Percentiles rank a stretch among this genome's conserved stretches.
Conservation (phyloP, 2,329 filamentous ascomycete species). For the Ophioceras dolichostomum region DNA sequence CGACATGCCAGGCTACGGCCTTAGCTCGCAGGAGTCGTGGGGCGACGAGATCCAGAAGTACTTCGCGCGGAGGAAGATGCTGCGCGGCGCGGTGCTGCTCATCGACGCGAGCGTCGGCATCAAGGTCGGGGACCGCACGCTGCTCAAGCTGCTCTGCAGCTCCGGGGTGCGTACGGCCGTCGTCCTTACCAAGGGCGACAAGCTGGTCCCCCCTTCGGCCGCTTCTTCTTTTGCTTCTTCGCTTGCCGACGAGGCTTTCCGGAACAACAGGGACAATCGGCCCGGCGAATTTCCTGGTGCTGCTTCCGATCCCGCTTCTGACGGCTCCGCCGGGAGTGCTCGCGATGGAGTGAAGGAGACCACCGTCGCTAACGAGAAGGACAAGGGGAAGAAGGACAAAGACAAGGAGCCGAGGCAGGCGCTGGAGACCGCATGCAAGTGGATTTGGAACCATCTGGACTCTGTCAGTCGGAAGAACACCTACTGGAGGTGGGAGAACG, state of each 20-base stretch:
- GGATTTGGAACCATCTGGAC: constrained; percentile 19
- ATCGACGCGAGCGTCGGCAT: constrained; percentile 40
- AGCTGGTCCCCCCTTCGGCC: constrained; percentile 19
- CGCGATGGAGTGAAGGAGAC: neutral
- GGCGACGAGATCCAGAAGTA: constrained; percentile 40
- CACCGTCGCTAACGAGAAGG: constrained; percentile 3
- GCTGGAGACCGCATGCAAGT: too few relatives aligned
- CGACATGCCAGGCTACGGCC: constrained; percentile 24
- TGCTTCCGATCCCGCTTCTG: neutral
- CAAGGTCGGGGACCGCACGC: constrained; percentile 32
- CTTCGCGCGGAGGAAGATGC: constrained; percentile 28
- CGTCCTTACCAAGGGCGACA: constrained; percentile 46
- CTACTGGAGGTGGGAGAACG: constrained; percentile 14
- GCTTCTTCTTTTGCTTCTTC: neutral
- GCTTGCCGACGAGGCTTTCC: neutral
- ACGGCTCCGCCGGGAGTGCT: neutral
- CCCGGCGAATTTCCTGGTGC: too few relatives aligned
- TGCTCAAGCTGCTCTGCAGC: constrained; percentile 32
- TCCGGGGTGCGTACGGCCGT: constrained; percentile 32
- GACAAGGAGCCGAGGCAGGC: too few relatives aligned
- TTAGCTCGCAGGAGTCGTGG: constrained; percentile 30
- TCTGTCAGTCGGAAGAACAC: constrained; percentile 9
- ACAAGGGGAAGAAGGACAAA: constrained; percentile 9
- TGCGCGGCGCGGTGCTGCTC: constrained; percentile 40
- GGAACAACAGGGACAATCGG: neutral